These are phyloP conservation scores for Leersia perrieri DNA, from an alignment of 176 grass and related monocot genomes.

Conservation along the genomic window DNA sequence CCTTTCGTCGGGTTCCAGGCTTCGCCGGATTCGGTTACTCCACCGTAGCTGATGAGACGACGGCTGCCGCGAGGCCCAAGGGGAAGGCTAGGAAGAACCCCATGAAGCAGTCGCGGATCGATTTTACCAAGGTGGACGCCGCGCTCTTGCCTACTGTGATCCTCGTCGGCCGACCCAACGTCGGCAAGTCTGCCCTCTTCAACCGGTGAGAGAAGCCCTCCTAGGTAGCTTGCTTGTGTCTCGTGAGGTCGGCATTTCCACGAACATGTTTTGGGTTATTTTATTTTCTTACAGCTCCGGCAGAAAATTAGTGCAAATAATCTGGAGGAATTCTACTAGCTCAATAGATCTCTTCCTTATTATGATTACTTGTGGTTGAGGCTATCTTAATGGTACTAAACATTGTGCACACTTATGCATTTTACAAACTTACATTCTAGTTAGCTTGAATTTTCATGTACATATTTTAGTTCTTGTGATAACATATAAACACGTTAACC, in stretches of 20 bases:
- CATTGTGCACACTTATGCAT: not conserved
- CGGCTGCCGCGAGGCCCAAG: slow-evolving; percentile 18
- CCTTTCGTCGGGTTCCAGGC: slow-evolving; percentile 3
- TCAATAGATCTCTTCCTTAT: not conserved
- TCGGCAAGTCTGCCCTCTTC: slow-evolving; percentile 95
- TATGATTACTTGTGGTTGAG: not conserved
- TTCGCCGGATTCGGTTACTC: not conserved
- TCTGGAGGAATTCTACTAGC: not conserved
- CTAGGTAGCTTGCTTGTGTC: not conserved
- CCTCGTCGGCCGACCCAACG: slow-evolving; percentile 86
- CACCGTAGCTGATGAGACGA: not conserved
- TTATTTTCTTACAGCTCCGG: not conserved
- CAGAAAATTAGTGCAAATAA: not conserved
- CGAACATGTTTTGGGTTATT: slow-evolving; percentile 23
- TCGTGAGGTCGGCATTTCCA: slow-evolving; percentile 19
- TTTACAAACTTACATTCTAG: not conserved
- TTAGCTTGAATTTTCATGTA: not conserved
- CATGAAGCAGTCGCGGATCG: slow-evolving; percentile 68
- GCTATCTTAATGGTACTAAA: not conserved
- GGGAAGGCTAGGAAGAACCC: slow-evolving; percentile 56
- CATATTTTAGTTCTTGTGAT: not conserved
- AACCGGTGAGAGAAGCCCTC: slow-evolving; percentile 56
- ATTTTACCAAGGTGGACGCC: slow-evolving; percentile 83
- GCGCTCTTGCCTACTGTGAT: slow-evolving; percentile 87
- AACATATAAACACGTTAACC: not conserved